Evolutionary conservation across 148 eudicot species (phyloP).

Genomic region (Dianthus caryophyllus): DNA sequence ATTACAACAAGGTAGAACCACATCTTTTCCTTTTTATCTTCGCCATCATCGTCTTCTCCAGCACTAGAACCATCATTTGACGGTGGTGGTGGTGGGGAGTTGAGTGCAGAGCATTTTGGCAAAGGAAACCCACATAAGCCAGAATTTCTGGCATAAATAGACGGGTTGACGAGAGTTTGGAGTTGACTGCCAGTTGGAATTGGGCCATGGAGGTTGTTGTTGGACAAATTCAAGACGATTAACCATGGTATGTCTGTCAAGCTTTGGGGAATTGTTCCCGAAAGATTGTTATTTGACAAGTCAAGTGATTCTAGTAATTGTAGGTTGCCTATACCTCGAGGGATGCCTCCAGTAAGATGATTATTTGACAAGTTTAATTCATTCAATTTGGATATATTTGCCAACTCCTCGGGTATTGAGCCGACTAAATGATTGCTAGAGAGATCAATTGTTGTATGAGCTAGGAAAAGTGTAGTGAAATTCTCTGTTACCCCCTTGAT

Average conservation of each 20-base stretch:
- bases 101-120: constrained; percentile 18
- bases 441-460: constrained; percentile 25
- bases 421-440: constrained; percentile 37
- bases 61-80: not conserved
- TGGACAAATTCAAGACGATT: constrained; percentile 16
- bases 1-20: constrained; percentile 18
- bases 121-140: constrained; percentile 40
- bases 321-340: constrained; percentile 18
- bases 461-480: not conserved
- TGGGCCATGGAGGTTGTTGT: constrained; percentile 23
- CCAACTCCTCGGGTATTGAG: constrained; percentile 33
- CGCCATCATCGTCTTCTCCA: not conserved
- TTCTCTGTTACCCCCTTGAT: not conserved
- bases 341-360: constrained; percentile 23
- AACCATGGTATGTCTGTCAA: constrained; percentile 8
- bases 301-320: constrained; percentile 18
- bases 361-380: constrained; percentile 26
- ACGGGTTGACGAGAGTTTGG: constrained; percentile 25
- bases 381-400: constrained; percentile 4
- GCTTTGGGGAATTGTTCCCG: constrained; percentile 25
- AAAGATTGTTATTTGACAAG: constrained; percentile 23
- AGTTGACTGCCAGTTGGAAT: constrained; percentile 32
- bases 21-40: constrained; percentile 4
- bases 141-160: constrained; percentile 30
- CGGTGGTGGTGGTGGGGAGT: not conserved